Conservation (phyloP, 163 green algal genomes). For the Chlamydomonas reinhardtii region DNA sequence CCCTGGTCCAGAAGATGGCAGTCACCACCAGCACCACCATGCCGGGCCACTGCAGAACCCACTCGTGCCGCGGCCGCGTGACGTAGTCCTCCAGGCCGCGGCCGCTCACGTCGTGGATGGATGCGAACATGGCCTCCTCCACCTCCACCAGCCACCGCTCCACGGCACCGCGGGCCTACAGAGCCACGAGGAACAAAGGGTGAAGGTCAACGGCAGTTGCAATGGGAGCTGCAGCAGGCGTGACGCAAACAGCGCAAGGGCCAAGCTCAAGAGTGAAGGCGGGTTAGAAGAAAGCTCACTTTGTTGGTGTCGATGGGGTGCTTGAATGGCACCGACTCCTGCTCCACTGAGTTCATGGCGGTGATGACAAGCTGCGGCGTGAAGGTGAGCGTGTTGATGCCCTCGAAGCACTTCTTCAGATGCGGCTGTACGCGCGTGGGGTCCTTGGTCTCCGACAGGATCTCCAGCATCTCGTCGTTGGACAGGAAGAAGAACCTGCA, state of each 20-base stretch:
- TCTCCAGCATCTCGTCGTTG: constrained; percentile 89
- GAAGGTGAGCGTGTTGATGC: constrained; percentile 72
- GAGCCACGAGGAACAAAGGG: no score
- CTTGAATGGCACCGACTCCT: constrained; percentile 76
- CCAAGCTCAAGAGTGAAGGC: no score
- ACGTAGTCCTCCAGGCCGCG: constrained; percentile 71
- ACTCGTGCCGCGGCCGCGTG: constrained; percentile 59
- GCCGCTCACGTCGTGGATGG: constrained; percentile 68
- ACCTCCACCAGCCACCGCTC: constrained; percentile 82
- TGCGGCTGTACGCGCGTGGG: constrained; percentile 84
- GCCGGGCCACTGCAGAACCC: constrained; percentile 81
- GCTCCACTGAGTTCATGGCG: constrained; percentile 75
- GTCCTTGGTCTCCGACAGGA: constrained; percentile 83
- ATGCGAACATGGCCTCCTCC: constrained; percentile 75
- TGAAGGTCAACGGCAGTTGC: no score
- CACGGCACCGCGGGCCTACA: constrained; percentile 69
- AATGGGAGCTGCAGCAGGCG: no score
- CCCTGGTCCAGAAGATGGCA: constrained; percentile 79
- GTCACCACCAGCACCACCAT: constrained; percentile 82
- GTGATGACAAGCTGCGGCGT: constrained; percentile 70
- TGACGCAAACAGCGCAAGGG: no score
- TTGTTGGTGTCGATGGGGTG: constrained; percentile 64
- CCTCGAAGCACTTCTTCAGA: constrained; percentile 88
- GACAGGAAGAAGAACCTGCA: constrained; percentile 86
- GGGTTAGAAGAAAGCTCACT: neutral